Evolutionary conservation across 495 filamentous ascomycete species (phyloP), one percentile per base, ranked within the genome.

Genomic region (Penicillium mononematosum): DNA sequence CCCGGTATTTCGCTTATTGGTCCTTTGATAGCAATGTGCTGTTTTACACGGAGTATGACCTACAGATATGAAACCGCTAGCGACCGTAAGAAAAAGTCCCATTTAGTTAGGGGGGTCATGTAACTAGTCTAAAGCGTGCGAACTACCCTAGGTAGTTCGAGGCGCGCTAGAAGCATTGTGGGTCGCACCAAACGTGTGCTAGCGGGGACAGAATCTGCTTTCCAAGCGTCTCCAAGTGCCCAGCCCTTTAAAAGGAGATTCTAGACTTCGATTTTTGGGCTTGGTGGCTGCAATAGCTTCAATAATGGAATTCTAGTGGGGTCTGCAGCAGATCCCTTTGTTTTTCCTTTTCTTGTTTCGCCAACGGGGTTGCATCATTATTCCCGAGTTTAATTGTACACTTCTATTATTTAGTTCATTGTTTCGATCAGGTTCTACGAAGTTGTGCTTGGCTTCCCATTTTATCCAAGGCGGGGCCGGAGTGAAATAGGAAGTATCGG

Each of bases 91-190:
- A 34, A 43, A n/a, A 19, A 54, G 14, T 36, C 48, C 3, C 2
- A 36, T 34, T 34, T 34, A 7, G 20, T 14, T 29, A 17, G 38
- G n/a, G n/a, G n/a, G 10, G 45, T 34, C 39, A 9, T 19, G 17
- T 0, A 44, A 43, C n/a, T 48, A 24, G 46, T 14, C 14, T 19
- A 17, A n/a, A n/a, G 22, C n/a, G 50, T 17, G 51, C 43, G 53
- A 47, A 55, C 43, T 55, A 24, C 24, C 24, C 24, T 24, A 4
- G 24, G 24, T 24, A 55, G 53, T 55, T 47, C 53, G 32, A 47
- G 49, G 24, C 34, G 53, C 32, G 52, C 52, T 55, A 55, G 43
- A 55, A 47, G 44, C 16, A 36, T 38, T 27, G 53, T 55, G 53
- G 52, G 44, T 10, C 53, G 12, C 32, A 29, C 53, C 44, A 39